Evolutionary conservation across 768 basidiomycete species (phyloP), one percentile per base, ranked within the genome.

Genomic region (Fibroporia radiculosa): DNA sequence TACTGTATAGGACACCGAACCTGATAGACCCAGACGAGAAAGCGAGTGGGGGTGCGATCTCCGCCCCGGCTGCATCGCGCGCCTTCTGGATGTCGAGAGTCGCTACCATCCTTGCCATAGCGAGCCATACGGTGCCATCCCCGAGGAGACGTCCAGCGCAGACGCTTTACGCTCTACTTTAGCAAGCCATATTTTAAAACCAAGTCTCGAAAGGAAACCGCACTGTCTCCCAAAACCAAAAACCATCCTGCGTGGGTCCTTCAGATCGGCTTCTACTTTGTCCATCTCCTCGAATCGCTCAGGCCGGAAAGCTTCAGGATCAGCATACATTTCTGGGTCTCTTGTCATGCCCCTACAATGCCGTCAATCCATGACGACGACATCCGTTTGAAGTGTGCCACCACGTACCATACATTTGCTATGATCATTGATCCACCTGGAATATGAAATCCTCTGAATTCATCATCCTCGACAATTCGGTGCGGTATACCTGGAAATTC

Each of bases 11-110:
- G 16, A 5, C 4, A 12, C 6, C 51, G 42, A 29, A 74, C 76
- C 71, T 65, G 23, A 77, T 65, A 48, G 75, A 68, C 5, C 68
- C 71, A 42, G 52, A 57, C 1, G 61, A 60, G 48, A 72, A 70
- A 37, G 65, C 65, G 10, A 63, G 60, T 10, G 56, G 46, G 4
- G 66, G 63, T 20, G 61, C 64, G n/a, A 71, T 61, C 19, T 63
- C 65, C 16, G 60, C 51, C 4, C 72, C 75, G 19, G 65, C 42
- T 31, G 63, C 66, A 53, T 74, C 71, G 16, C 61, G 42, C 0
- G 64, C 62, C 48, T 64, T 69, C 2, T 57, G 57, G 20, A 80
- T 67, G 49, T 73, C 61, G 53, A 78, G 29, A 14, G 45, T 39
- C 3, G 36, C 36, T 3, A 46, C 25, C 14, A 46, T 33, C 4